Evolutionary conservation across 495 filamentous ascomycete genomes (phyloP).

Genomic region (Podospora comata): DNA sequence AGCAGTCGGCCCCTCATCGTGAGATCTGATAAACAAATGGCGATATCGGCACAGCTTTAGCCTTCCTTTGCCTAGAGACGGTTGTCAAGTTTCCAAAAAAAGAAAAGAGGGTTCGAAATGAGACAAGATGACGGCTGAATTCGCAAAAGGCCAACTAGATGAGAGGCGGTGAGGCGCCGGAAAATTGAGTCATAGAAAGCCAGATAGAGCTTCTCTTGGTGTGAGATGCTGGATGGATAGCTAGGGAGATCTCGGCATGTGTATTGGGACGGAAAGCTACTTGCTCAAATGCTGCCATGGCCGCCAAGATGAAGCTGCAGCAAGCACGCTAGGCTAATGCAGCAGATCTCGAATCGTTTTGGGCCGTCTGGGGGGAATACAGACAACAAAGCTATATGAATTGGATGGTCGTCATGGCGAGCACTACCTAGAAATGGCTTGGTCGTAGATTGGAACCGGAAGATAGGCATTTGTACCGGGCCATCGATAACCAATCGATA

Average conservation of each 20-base stretch:
- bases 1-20: background rate
- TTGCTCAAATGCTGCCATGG: background rate
- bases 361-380: background rate
- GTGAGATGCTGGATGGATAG: background rate
- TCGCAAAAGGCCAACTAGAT: background rate
- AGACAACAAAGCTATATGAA: background rate
- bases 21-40: background rate
- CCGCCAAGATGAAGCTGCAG: constrained; percentile 17
- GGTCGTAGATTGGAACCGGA: constrained; percentile 1
- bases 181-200: constrained; percentile 6
- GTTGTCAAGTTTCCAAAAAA: background rate
- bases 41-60: background rate
- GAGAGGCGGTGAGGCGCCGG: background rate
- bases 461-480: constrained; percentile 5
- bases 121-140: constrained; percentile 5
- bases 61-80: background rate
- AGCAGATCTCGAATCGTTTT: constrained; percentile 18
- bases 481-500: background rate
- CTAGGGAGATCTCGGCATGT: constrained; percentile 7
- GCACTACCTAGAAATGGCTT: background rate
- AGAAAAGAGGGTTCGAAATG: background rate
- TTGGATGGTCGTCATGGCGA: background rate
- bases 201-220: background rate
- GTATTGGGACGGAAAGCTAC: constrained; percentile 5
- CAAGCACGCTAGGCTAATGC: constrained; percentile 15